A percentile compares a stretch with the other conserved stretches of the same genome.
phyloP scores from a whole-genome alignment of 306 rosid species.

The Arachis hypogaea region DNA sequence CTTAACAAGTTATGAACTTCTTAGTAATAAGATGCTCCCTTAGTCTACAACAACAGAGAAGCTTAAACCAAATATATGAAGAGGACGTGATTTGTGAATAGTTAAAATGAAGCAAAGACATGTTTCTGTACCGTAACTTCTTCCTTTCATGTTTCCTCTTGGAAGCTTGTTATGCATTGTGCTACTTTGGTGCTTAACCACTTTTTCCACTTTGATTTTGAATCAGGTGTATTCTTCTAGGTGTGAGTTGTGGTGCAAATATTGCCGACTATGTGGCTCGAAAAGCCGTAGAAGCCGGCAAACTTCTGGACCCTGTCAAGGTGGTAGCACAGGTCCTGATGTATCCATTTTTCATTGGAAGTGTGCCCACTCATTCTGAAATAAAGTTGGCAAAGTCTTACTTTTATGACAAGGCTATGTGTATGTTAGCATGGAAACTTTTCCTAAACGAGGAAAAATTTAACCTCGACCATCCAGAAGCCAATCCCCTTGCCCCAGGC shows the following conservation, averaged over 20 bases:
- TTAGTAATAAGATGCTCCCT: no score
- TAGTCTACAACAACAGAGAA: no score
- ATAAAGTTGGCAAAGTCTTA: slow-evolving; percentile 92
- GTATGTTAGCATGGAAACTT: slow-evolving; percentile 90
- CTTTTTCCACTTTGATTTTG: slow-evolving; percentile 27
- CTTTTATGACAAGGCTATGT: slow-evolving; percentile 93
- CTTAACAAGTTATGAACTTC: no score
- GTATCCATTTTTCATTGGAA: slow-evolving; percentile 91
- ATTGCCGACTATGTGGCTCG: slow-evolving; percentile 89
- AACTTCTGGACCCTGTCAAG: slow-evolving; percentile 88
- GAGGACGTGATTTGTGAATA: no score
- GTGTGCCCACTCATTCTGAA: slow-evolving; percentile 88
- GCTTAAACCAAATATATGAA: no score
- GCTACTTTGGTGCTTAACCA: slow-evolving; percentile 33
- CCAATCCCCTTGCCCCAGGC: slow-evolving; percentile 79
- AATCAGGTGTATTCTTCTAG: slow-evolving; percentile 93
- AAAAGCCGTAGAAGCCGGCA: slow-evolving; percentile 90
- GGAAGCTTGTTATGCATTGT: neutral
- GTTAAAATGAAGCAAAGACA: no score
- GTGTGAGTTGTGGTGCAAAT: slow-evolving; percentile 98
- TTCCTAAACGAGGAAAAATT: slow-evolving; percentile 85
- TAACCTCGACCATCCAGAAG: slow-evolving; percentile 87
- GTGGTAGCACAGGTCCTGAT: slow-evolving; percentile 89
- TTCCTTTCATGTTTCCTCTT: neutral
- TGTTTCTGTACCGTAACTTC: neutral